These are phyloP conservation scores for Podaxis rugospora DNA, from an alignment of 768 basidiomycete species.

Conservation along the genomic window DNA sequence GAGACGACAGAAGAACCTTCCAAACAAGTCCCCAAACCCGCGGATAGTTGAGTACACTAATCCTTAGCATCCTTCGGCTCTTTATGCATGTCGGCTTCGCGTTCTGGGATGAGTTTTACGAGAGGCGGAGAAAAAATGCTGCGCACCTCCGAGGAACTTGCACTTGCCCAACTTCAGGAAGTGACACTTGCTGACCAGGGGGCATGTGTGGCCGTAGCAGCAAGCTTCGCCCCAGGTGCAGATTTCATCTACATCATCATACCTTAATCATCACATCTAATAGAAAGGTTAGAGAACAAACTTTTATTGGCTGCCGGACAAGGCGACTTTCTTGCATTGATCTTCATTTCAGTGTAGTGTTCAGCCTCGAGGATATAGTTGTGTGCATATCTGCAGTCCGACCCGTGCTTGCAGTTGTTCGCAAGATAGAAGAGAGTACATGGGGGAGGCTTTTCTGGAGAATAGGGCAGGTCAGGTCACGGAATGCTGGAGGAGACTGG, in stretches of 20 bases:
- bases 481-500: slow-evolving; percentile 1
- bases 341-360: slow-evolving; percentile 47
- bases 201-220: slow-evolving; percentile 51
- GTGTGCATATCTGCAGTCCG: slow-evolving; percentile 57
- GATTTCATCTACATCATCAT: slow-evolving; percentile 38
- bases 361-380: slow-evolving; percentile 55
- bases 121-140: neutral
- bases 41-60: neutral
- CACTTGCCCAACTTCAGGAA: slow-evolving; percentile 53
- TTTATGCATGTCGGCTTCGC: slow-evolving; percentile 38
- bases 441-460: slow-evolving; percentile 56
- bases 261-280: neutral
- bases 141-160: slow-evolving; percentile 58
- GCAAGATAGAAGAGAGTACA: slow-evolving; percentile 66
- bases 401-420: slow-evolving; percentile 51
- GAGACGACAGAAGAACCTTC: neutral
- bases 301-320: slow-evolving; percentile 59
- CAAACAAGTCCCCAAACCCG: too few species aligned
- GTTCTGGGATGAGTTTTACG: slow-evolving; percentile 15
- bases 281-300: slow-evolving; percentile 17
- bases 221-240: slow-evolving; percentile 61
- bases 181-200: slow-evolving; percentile 36
- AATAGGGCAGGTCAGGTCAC: slow-evolving; percentile 13
- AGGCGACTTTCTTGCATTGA: slow-evolving; percentile 58
- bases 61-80: slow-evolving; percentile 19